Percentiles rank a stretch among this genome's conserved stretches.
Evolutionary conservation across 2,329 filamentous ascomycete species (phyloP).

Genomic region (Setomelanomma holmii): DNA sequence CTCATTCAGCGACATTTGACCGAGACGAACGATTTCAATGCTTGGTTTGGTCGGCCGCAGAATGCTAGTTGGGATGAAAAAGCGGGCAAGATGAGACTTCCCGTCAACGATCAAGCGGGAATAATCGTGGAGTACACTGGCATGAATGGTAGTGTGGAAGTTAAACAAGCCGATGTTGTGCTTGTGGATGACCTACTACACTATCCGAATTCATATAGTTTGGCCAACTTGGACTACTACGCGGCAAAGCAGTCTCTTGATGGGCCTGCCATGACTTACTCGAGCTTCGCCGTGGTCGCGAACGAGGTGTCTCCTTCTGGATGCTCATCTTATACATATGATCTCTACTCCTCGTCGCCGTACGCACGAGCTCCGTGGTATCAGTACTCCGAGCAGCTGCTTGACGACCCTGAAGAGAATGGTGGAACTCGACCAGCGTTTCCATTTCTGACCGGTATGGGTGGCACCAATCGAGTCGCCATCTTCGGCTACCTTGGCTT

Average conservation of each 20-base stretch:
- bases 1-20: conserved; percentile 64
- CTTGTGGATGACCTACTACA: conserved; percentile 70
- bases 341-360: conserved; percentile 67
- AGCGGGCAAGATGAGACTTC: conserved; percentile 63
- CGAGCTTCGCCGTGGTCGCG: conserved; percentile 71
- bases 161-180: conserved; percentile 76
- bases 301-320: conserved; percentile 71
- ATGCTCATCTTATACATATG: conserved; percentile 73
- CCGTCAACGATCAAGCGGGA: conserved; percentile 60
- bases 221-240: conserved; percentile 71
- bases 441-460: conserved; percentile 74
- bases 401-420: conserved; percentile 66
- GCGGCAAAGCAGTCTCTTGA: conserved; percentile 71
- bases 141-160: conserved; percentile 70
- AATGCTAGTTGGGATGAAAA: conserved; percentile 68
- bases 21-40: conserved; percentile 64
- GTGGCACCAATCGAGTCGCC: conserved; percentile 71
- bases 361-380: conserved; percentile 73
- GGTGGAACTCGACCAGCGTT: conserved; percentile 73
- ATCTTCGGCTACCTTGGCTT: conserved; percentile 73
- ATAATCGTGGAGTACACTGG: conserved; percentile 70
- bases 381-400: conserved; percentile 73
- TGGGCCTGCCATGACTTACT: conserved; percentile 77
- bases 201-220: conserved; percentile 63
- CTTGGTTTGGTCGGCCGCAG: conserved; percentile 59